These are phyloP conservation scores for Liriodendron chinense DNA, from an alignment of 164 flowering plant species.

Conservation along the genomic window DNA sequence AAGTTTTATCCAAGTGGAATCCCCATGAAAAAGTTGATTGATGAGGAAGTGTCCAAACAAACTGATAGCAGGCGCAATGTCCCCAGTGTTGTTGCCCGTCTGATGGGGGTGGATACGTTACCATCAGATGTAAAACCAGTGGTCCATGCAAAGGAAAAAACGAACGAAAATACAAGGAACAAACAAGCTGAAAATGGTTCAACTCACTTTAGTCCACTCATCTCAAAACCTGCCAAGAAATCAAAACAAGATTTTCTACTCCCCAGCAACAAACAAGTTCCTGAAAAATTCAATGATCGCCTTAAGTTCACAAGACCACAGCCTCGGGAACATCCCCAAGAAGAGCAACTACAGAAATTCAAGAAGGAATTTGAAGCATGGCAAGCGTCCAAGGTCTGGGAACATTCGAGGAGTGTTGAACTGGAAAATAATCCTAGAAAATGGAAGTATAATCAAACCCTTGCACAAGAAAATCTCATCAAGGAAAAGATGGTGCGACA, in stretches of 20 bases:
- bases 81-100: constrained; percentile 84
- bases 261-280: constrained; percentile 16
- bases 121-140: constrained; percentile 48
- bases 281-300: constrained; percentile 22
- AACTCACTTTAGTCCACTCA: constrained; percentile 24
- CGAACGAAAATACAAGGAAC: constrained; percentile 20
- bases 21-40: constrained; percentile 70
- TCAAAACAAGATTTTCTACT: constrained; percentile 22
- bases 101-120: constrained; percentile 83
- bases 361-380: constrained; percentile 97
- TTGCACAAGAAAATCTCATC: constrained; percentile 51
- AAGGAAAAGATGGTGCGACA: constrained; percentile 43
- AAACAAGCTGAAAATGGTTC: constrained; percentile 26
- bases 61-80: constrained; percentile 41
- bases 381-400: constrained; percentile 73
- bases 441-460: constrained; percentile 19
- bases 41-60: constrained; percentile 54
- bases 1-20: constrained; percentile 42
- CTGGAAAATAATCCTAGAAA: constrained; percentile 34
- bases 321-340: constrained; percentile 90
- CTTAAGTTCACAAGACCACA: constrained; percentile 34
- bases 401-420: constrained; percentile 59
- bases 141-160: constrained; percentile 30
- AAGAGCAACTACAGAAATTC: constrained; percentile 88
- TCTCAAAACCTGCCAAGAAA: constrained; percentile 31